Percentiles rank a stretch among this genome's conserved stretches.
Evolutionary conservation across 1,284 basidiomycete species (phyloP).

Genomic region (Stygiomarasmius scandens): DNA sequence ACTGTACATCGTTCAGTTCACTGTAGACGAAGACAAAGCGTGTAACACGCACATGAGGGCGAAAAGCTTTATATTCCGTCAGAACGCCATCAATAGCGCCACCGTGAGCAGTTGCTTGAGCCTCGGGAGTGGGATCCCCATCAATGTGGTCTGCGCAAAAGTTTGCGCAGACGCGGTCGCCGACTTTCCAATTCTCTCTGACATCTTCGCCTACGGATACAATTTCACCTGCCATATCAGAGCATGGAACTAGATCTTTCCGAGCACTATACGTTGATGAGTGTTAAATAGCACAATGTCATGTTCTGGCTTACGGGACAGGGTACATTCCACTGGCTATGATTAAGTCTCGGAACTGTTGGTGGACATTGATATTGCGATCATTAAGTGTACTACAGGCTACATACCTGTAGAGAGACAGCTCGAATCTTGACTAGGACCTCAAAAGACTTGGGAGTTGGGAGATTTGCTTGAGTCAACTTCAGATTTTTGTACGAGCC

Average conservation of each 20-base stretch:
- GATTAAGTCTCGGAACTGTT: slow-evolving; percentile 43
- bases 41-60: slow-evolving; percentile 29
- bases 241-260: slow-evolving; percentile 43
- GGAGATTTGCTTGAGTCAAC: slow-evolving; percentile 29
- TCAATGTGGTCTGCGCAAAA: slow-evolving; percentile 35
- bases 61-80: slow-evolving; percentile 44
- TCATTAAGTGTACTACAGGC: neutral
- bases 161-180: slow-evolving; percentile 50
- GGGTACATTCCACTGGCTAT: slow-evolving; percentile 37
- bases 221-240: slow-evolving; percentile 58
- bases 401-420: slow-evolving; percentile 42
- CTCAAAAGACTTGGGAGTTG: slow-evolving; percentile 33
- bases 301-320: slow-evolving; percentile 20
- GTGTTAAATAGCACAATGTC: neutral
- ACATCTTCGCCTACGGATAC: slow-evolving; percentile 48
- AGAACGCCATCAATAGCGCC: slow-evolving; percentile 47
- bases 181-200: slow-evolving; percentile 37
- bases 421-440: slow-evolving; percentile 49
- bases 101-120: slow-evolving; percentile 37
- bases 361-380: neutral
- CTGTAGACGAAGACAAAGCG: neutral
- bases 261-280: slow-evolving; percentile 16
- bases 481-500: slow-evolving; percentile 27
- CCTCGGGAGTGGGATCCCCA: slow-evolving; percentile 31
- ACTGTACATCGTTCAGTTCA: slow-evolving; percentile 18